These are phyloP conservation scores for Hsuehochloa calcarea DNA, from an alignment of 176 grass and related monocot genomes.

Conservation along the genomic window DNA sequence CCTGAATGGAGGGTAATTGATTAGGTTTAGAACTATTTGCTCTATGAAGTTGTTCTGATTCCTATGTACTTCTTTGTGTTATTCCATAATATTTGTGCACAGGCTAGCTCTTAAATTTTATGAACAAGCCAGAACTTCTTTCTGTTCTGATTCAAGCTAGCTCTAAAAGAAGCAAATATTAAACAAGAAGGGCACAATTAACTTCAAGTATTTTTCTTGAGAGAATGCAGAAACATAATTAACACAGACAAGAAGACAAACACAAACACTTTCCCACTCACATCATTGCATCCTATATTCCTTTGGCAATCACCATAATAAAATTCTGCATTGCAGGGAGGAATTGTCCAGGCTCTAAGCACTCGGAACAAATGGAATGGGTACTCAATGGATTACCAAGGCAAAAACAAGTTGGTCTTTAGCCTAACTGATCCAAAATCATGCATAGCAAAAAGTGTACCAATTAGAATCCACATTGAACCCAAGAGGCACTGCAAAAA, in stretches of 20 bases:
- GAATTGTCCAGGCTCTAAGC: constrained; percentile 77
- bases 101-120: constrained; percentile 10
- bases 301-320: background rate
- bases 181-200: constrained; percentile 14
- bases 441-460: constrained; percentile 43
- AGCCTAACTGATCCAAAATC: constrained; percentile 78
- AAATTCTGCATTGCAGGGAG: constrained; percentile 50
- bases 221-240: constrained; percentile 3
- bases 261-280: background rate
- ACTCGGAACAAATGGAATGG: constrained; percentile 70
- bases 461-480: constrained; percentile 58
- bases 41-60: constrained; percentile 14
- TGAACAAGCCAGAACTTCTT: constrained; percentile 10
- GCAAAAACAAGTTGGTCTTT: constrained; percentile 57
- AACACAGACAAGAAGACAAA: background rate
- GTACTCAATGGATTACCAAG: constrained; percentile 67
- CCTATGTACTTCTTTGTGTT: constrained; percentile 5
- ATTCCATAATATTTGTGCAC: background rate
- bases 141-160: constrained; percentile 13
- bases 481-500: constrained; percentile 50
- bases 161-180: background rate
- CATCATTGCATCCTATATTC: constrained; percentile 21
- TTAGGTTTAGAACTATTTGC: constrained; percentile 5
- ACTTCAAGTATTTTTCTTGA: constrained; percentile 11
- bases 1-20: constrained; percentile 9